Evolutionary conservation across 106 monocot genomes (phyloP), one percentile per base, ranked within the genome.

Genomic region (Dioscorea alata): DNA sequence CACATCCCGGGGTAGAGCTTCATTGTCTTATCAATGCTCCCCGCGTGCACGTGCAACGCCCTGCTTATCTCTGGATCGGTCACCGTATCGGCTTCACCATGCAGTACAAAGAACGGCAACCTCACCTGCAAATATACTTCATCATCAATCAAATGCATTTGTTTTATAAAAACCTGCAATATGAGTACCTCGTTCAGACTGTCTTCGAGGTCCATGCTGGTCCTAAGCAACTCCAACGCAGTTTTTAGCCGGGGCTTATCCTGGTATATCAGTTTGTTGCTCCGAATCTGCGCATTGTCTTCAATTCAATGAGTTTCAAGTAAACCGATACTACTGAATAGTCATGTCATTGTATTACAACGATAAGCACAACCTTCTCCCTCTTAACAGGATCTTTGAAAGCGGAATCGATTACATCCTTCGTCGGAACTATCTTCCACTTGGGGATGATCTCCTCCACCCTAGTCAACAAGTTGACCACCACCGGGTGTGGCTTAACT

Each of bases 361-460:
- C 42, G 28, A 28, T 28, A 42, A 42, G 42, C 6, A 54, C 10
- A 24, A 99, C 93, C 87, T 88, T 71, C 71, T 90, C 87, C 0
- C 92, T 87, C 56, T 99, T 99, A 71, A 80, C 52, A 13, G 92
- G 99, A 53, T 99, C 99, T 35, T 93, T 92, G 79, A 93, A 99
- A 17, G 87, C 87, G 0, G 90, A 83, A 62, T 99, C 81, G 42
- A 93, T 88, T 57, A 99, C 85, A 53, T 99, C 99, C 34, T 88
- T 99, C 35, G 85, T 87, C 22, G 99, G 99, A 33, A 99, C 99
- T 49, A 99, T 93, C 71, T 99, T 99, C 99, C 99, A 99, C 63
- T 85, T 90, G 20, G 99, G 99, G 25, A 99, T 93, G 63, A 99
- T 80, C 28, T 99, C 99, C 67, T 90, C 92, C 23, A 99, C 71